Conservation (phyloP, 2,329 filamentous ascomycete genomes). For the Stemphylium vesicarium region DNA sequence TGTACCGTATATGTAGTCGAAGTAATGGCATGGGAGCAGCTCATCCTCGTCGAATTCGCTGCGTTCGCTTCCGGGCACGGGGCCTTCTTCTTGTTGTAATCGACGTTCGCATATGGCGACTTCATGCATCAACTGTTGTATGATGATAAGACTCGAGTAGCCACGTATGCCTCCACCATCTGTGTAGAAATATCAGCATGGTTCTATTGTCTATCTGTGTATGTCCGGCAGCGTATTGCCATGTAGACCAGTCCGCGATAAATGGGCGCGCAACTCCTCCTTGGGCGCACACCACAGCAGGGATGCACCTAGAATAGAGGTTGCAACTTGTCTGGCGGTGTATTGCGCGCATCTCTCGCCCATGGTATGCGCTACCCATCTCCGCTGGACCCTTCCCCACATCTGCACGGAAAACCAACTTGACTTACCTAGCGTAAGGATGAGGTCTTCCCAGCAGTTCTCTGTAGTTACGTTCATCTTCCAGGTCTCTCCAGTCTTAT, state of each 20-base stretch:
- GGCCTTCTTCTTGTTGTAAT: slow-evolving; percentile 53
- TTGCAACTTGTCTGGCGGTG: not conserved
- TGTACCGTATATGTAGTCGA: slow-evolving; percentile 62
- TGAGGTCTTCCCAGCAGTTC: slow-evolving; percentile 57
- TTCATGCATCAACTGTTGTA: slow-evolving; percentile 58
- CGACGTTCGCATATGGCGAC: slow-evolving; percentile 53
- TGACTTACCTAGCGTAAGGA: slow-evolving; percentile 52
- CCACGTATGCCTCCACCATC: slow-evolving; percentile 60
- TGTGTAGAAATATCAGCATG: slow-evolving; percentile 29
- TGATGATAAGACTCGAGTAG: slow-evolving; percentile 58
- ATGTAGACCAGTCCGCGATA: too few species aligned
- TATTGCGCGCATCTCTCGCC: not conserved
- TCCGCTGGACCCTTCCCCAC: too few species aligned
- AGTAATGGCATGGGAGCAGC: slow-evolving; percentile 59
- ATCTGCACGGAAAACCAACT: not conserved
- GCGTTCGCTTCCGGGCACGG: slow-evolving; percentile 33
- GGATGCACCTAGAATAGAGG: too few species aligned
- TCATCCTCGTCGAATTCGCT: slow-evolving; percentile 50
- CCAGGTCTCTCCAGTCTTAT: slow-evolving; percentile 55
- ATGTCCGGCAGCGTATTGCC: not conserved
- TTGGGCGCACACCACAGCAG: too few species aligned
- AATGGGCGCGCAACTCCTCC: too few species aligned
- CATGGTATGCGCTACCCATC: too few species aligned
- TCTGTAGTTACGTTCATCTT: slow-evolving; percentile 47
- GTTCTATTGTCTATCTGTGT: too few species aligned